Base-by-base conservation (phyloP, 129 eudicot species). In the Calendula officinalis region DNA sequence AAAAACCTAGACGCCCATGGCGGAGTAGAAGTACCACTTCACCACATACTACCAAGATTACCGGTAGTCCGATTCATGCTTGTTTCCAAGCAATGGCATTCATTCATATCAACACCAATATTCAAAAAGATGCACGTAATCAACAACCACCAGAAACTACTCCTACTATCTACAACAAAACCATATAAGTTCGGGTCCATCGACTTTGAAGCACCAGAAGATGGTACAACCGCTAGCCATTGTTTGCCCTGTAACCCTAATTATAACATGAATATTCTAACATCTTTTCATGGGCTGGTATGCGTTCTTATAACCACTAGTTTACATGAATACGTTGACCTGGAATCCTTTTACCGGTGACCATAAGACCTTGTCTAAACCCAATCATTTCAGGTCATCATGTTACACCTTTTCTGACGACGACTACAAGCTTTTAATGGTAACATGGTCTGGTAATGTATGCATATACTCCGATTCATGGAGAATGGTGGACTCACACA, bases 1-100 rank as follows among this genome's bases (percentile, higher is more conserved):
- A 22, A 22, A 22, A 22, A 22, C 30, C 30, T 22, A 22, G 30
- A n/a, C n/a, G n/a, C n/a, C n/a, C n/a, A n/a, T n/a, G n/a, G n/a
- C n/a, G n/a, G n/a, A n/a, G n/a, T n/a, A n/a, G n/a, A n/a, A n/a
- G n/a, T n/a, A n/a, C n/a, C n/a, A n/a, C n/a, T n/a, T n/a, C n/a
- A n/a, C n/a, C n/a, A n/a, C n/a, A n/a, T n/a, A n/a, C n/a, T n/a
- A n/a, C n/a, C n/a, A n/a, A n/a, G n/a, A n/a, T n/a, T 22, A 22
- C 56, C 56, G 30, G 32, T 17, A 50, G 8, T 5, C 30, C 33
- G 32, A n/a, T 14, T 13, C 8, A 50, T 3, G 33, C 8, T 32
- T 50, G 56, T 50, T 50, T 50, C 56, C 56, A 50, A 15, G 30
- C 33, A 50, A 50, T 15, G 56, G 56, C 9, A 50, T 9, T 50